Evolutionary conservation across 192 early-diverging fungal genomes (phyloP).

Genomic region (Coemansia sp.): DNA sequence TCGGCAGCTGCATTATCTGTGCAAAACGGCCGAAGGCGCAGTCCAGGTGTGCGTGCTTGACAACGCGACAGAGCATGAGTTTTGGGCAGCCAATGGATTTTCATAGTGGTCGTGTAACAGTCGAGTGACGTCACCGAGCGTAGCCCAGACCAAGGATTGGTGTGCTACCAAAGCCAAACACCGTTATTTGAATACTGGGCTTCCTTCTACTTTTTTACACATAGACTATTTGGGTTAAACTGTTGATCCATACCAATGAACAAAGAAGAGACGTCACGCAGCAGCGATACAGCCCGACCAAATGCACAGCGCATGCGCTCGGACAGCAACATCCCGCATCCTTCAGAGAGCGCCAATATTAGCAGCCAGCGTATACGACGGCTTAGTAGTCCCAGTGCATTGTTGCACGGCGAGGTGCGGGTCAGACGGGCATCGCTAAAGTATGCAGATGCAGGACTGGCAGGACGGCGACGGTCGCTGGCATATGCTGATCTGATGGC

Average conservation of each 20-base stretch:
- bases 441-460: constrained; percentile 25
- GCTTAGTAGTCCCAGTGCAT: constrained; percentile 7
- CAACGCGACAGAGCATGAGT: constrained; percentile 25
- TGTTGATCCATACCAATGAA: no score
- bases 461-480: constrained; percentile 36
- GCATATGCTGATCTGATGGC: constrained; percentile 52
- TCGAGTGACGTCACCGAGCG: no score
- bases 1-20: constrained; percentile 54
- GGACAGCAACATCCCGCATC: constrained; percentile 5
- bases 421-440: constrained; percentile 25
- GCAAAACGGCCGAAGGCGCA: background rate
- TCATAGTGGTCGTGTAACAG: background rate
- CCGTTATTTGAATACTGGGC: no score
- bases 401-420: constrained; percentile 7
- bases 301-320: constrained; percentile 7
- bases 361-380: constrained; percentile 4
- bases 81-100: constrained; percentile 39
- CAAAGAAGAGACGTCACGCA: no score
- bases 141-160: no score
- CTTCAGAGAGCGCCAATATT: background rate
- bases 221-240: no score
- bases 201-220: no score
- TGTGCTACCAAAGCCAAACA: no score
- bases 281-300: no score
- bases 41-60: constrained; percentile 24